Evolutionary conservation across 176 grass and related monocot genomes (phyloP), one percentile per base, ranked within the genome.

Genomic region (Eremochloa ophiuroides): DNA sequence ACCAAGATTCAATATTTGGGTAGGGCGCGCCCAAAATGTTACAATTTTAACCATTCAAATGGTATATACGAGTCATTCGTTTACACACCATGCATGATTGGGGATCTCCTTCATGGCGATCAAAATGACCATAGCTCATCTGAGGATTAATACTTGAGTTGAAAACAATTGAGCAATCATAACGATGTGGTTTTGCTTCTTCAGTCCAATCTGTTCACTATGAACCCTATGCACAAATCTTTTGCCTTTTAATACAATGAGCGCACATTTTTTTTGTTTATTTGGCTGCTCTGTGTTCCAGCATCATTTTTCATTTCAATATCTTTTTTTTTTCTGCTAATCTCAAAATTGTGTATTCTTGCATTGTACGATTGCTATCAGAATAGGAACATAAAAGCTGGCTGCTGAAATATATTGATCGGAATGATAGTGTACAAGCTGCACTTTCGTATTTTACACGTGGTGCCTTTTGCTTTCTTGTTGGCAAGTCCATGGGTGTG

Each of bases 1-100:
- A 13, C 62, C 10, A 84, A 25, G 62, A 15, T 41, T 41, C 62
- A 76, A 26, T 76, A 69, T 69, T 13, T 84, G 1, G 82, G 73
- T 1, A 13, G 34, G 11, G 41, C 70, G 27, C 30, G 59, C 2
- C 80, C 59, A 38, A 5, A 35, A 0, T 28, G 58, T 50, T 65
- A 83, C 6, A 1, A 5, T 8, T 3, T 0, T 20, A 15, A 1
- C 37, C 3, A 3, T 16, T 9, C 40, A 22, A 64, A 83, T 65
- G 70, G 42, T 12, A 51, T 83, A 65, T 27, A 74, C 11, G 56
- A 77, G 35, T 62, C 74, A 29, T 77, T 77, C 17, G 3, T 65
- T 29, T 77, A 77, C 23, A 62, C 55, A 18, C 56, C 35, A 29
- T 62, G 74, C 28, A 41, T 77, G 48, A 42, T 77, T 10, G 35